phyloP scores from a whole-genome alignment of 1,284 basidiomycete species.

The Irpex sp. region DNA sequence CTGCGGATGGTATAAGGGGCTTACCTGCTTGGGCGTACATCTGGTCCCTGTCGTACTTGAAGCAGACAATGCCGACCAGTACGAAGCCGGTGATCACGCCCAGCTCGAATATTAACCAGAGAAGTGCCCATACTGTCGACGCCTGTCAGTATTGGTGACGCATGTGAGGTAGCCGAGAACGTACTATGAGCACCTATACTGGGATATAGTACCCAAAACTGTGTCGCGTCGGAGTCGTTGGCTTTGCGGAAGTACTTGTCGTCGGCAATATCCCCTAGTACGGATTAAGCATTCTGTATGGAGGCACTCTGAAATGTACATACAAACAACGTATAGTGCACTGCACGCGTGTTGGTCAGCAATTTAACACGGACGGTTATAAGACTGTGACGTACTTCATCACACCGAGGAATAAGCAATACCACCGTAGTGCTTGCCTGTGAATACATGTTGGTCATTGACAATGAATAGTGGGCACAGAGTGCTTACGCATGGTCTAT shows the following conservation, averaged over 20 bases:
- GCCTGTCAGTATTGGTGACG: conserved; percentile 2
- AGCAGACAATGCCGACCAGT: conserved; percentile 76
- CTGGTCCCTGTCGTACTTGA: conserved; percentile 55
- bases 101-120: conserved; percentile 82
- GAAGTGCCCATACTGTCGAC: conserved; percentile 71
- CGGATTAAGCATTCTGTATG: neutral
- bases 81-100: conserved; percentile 75
- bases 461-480: neutral
- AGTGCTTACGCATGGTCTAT: conserved; percentile 78
- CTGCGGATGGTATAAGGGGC: conserved; percentile 17
- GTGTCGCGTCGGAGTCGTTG: conserved; percentile 87
- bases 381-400: conserved; percentile 72
- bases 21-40: conserved; percentile 47
- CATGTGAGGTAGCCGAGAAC: conserved; percentile 26
- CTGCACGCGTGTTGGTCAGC: conserved; percentile 42
- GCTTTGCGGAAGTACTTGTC: conserved; percentile 89
- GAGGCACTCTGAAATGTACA: conserved; percentile 32
- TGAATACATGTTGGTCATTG: conserved; percentile 6
- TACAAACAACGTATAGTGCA: conserved; percentile 82
- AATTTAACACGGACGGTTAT: conserved; percentile 8
- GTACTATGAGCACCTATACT: conserved; percentile 71
- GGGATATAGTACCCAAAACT: conserved; percentile 78
- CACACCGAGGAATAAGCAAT: conserved; percentile 83
- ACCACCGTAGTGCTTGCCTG: conserved; percentile 80
- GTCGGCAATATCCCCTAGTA: conserved; percentile 84